Base-by-base conservation (phyloP, 169 alveolate genomes). In the Plasmodium falciparum region DNA sequence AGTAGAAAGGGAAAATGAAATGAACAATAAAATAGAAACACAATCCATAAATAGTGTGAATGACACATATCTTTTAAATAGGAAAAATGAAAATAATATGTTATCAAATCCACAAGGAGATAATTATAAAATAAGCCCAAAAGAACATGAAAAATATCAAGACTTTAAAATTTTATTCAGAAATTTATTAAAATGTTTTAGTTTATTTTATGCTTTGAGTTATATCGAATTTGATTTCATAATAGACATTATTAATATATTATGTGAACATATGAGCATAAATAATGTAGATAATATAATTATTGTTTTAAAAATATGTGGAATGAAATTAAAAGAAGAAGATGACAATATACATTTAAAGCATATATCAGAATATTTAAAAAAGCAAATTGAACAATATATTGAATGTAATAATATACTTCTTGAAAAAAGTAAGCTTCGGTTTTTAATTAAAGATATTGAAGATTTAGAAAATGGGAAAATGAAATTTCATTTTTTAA, bases 401-500 rank as follows among this genome's bases (percentile, higher is more conserved):
- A 49, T 83, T 47, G 20, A 56, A 49, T 45, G 26, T 9, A 83
- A 83, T 69, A 33, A 67, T 54, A 83, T 83, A 20, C 45, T 15
- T 62, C 6, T 83, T 11, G 91, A 83, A 71, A 83, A 29, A 49
- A 83, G 91, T 49, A 83, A 83, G 39, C 54, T 83, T 3, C 62
- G 91, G 56, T 83, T 83, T 83, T 47, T 83, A 39, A 83, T 83
- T 47, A 83, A 83, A 59, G 91, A 83, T 70, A 83, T 83, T 15
- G 91, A 83, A 17, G 91, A 83, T 71, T 83, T 83, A 83, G 33
- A 69, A 83, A 69, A 70, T 69, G 91, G 91, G 50, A 83, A 71
- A 83, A 83, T 83, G 91, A 83, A 83, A 83, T 83, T 83, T 58
- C 65, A 83, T 54, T 83, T 83, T 83, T 71, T 83, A 63, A 71